Percentiles rank a stretch among this genome's conserved stretches.
These are phyloP conservation scores for Quercus engelmannii DNA, from an alignment of 306 rosid species.

Conservation along the genomic window DNA sequence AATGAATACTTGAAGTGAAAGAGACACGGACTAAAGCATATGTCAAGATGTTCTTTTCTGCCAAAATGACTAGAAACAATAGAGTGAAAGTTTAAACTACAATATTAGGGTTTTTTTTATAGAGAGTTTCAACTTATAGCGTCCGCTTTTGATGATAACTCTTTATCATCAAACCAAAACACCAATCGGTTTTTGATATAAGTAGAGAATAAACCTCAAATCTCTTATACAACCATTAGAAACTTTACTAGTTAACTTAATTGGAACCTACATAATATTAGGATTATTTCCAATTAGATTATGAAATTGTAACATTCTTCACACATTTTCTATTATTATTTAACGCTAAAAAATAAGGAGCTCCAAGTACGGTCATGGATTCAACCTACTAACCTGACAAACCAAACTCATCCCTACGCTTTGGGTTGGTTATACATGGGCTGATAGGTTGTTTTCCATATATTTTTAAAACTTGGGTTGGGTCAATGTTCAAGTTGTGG, in stretches of 20 bases:
- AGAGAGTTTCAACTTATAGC: too few species aligned
- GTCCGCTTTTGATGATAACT: too few species aligned
- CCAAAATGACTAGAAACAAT: neutral
- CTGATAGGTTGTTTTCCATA: too few species aligned
- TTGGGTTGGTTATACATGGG: too few species aligned
- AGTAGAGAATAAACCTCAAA: accelerated
- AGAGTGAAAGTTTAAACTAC: neutral
- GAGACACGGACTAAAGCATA: neutral
- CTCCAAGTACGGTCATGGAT: neutral
- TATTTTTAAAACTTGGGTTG: too few species aligned
- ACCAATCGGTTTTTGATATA: too few species aligned
- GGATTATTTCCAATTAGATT: neutral
- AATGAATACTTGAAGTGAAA: neutral
- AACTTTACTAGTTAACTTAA: too few species aligned
- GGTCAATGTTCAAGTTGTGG: too few species aligned
- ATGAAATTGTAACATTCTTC: neutral
- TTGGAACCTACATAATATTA: neutral
- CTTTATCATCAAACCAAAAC: too few species aligned
- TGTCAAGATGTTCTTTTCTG: neutral
- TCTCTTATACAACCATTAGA: too few species aligned
- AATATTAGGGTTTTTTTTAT: neutral
- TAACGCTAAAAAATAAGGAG: neutral
- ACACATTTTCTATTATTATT: neutral
- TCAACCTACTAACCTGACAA: too few species aligned
- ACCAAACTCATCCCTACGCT: too few species aligned